phyloP scores from a whole-genome alignment of 2,329 filamentous ascomycete species.

The Sporothrix globosa region DNA sequence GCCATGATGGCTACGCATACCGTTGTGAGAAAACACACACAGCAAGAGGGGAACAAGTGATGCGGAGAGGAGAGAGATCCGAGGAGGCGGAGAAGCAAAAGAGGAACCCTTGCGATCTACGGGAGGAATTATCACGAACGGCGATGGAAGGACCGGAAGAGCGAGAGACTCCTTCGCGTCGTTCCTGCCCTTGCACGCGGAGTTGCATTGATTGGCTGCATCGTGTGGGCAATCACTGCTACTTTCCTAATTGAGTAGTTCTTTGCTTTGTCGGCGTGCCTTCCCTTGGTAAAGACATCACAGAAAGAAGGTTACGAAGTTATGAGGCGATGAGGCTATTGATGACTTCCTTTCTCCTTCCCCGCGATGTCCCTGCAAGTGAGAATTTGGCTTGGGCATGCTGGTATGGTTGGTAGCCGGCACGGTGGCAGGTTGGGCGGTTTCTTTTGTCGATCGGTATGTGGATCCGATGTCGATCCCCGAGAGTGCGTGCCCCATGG shows the following conservation, averaged over 20 bases:
- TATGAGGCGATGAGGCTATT: neutral
- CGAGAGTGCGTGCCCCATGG: neutral
- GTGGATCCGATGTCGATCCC: conserved; percentile 12
- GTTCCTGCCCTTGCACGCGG: neutral
- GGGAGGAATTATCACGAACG: neutral
- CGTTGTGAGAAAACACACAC: neutral
- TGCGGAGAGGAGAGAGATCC: neutral
- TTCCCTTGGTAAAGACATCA: neutral
- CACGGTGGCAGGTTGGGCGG: no score
- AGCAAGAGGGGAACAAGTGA: neutral
- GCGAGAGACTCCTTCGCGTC: neutral
- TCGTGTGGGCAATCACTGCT: neutral
- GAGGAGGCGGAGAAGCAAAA: neutral
- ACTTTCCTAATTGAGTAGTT: conserved; percentile 34
- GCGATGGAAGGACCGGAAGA: neutral
- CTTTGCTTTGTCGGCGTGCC: neutral
- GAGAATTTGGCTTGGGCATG: neutral
- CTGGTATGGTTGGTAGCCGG: no score
- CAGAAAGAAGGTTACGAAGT: neutral
- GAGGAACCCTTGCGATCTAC: neutral
- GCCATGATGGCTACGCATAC: neutral
- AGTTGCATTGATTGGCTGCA: conserved; percentile 22
- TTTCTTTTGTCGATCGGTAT: neutral
- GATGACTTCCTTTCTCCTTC: neutral
- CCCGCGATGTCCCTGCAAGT: conserved; percentile 6